Evolutionary conservation across 2,329 filamentous ascomycete species (phyloP), one percentile per base, ranked within the genome.

Genomic region (Cyphellophora europaea): DNA sequence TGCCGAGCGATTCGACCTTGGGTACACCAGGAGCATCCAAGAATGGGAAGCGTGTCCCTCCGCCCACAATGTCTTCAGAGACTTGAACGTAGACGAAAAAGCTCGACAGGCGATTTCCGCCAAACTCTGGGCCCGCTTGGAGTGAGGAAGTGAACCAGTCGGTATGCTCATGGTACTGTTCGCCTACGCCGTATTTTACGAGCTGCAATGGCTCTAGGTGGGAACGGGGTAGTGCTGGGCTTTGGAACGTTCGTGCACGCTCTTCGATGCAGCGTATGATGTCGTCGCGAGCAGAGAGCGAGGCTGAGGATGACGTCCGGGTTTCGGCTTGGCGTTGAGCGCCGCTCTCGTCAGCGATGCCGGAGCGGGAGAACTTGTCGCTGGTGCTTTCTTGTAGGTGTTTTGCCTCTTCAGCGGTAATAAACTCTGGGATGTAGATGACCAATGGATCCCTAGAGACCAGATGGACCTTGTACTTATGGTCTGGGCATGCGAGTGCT

Each of bases 1-100:
- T 16, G n/a, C n/a, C 11, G 14, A 12, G 28, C 8, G 8, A 6
- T 16, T 30, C 14, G n/a, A 8, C 8, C 14, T 10, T 30, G 8
- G 6, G 8, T n/a, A n/a, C 21, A 25, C 21, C 21, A 25, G 21
- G 21, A 15, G 29, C 18, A 11, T 27, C 21, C 12, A 78, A 41
- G 2, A 67, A 55, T 3, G 74, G 74, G 37, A 79, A 79, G 45
- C 76, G 67, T 14, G 74, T 79, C 3, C 73, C 74, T 2, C 74
- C 74, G 2, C 74, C 74, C 11, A 59, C 59, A 42, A 71, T 72
- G 30, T 69, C 57, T 5, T 55, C 66, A n/a, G 8, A 8, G 21
- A 25, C 21, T 6, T 59, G 54, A 1, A 78, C 51, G 48, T 77
- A 79, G 1, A 78, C 74, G 72, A 78, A 77, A 47, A 78, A 78